Conservation (phyloP, 345 rosid genomes). For the Bruguiera parviflora region DNA sequence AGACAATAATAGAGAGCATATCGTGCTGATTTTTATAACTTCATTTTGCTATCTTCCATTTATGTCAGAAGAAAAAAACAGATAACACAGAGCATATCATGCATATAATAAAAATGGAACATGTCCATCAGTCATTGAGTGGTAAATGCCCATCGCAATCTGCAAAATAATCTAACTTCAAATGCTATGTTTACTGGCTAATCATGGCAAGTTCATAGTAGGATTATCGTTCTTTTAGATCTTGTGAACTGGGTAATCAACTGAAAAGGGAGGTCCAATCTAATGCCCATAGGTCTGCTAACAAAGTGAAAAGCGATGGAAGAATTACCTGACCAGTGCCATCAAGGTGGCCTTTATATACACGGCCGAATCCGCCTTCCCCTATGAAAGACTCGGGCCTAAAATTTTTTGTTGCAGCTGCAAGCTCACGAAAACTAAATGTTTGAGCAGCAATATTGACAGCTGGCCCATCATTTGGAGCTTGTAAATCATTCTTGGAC, state of each 20-base stretch:
- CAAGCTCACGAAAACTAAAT: slow-evolving; percentile 86
- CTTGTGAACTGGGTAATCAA: not conserved
- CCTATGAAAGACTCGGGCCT: slow-evolving; percentile 87
- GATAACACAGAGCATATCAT: no score
- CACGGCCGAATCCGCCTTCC: slow-evolving; percentile 98
- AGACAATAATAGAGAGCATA: no score
- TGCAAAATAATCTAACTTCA: not conserved
- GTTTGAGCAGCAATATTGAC: slow-evolving; percentile 79
- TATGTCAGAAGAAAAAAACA: no score
- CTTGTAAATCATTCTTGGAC: slow-evolving; percentile 54
- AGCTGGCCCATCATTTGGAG: slow-evolving; percentile 54
- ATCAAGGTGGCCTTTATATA: slow-evolving; percentile 84
- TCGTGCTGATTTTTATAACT: no score
- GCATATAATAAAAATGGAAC: no score
- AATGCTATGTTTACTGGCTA: not conserved
- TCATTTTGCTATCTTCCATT: no score
- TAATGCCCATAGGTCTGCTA: not conserved
- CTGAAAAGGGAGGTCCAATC: slow-evolving; percentile 1
- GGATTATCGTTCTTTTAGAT: not conserved
- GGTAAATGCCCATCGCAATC: not conserved
- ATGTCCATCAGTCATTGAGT: no score
- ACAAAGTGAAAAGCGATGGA: not conserved
- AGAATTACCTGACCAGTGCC: slow-evolving; percentile 83
- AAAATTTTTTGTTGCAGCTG: slow-evolving; percentile 86
- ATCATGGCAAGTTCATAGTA: slow-evolving; percentile 11